A percentile compares a stretch with the other conserved stretches of the same genome.
phyloP scores from a whole-genome alignment of 208 protist species.

The Trypanosoma lewisi region DNA sequence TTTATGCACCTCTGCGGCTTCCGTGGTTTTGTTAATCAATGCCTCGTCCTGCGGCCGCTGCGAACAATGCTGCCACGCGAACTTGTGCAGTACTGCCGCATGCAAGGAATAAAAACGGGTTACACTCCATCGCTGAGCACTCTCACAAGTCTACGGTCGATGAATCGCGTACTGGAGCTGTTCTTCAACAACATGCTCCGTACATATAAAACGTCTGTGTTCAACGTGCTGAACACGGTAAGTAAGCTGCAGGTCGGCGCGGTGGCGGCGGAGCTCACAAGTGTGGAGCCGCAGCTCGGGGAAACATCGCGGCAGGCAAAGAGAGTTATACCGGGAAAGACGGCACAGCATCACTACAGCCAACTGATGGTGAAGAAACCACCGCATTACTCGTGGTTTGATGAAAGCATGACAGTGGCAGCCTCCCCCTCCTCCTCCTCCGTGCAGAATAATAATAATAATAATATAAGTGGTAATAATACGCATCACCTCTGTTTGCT shows the following conservation, averaged over 20 bases:
- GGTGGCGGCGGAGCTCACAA: constrained; percentile 12
- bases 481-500: constrained; percentile 9
- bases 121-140: constrained; percentile 68
- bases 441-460: constrained; percentile 2
- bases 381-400: constrained; percentile 15
- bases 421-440: no score
- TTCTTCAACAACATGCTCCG: constrained; percentile 57
- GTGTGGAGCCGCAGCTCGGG: constrained; percentile 10
- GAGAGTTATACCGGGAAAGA: constrained; percentile 31
- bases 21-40: constrained; percentile 36
- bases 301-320: constrained; percentile 12
- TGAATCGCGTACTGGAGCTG: constrained; percentile 56
- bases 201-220: constrained; percentile 65
- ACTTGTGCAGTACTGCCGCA: constrained; percentile 50
- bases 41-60: constrained; percentile 58
- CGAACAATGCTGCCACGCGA: constrained; percentile 67
- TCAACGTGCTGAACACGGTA: constrained; percentile 78
- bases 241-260: constrained; percentile 43
- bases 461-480: neutral
- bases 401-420: neutral
- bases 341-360: constrained; percentile 25
- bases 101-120: constrained; percentile 37
- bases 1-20: constrained; percentile 41
- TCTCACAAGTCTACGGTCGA: constrained; percentile 36
- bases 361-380: constrained; percentile 4